phyloP scores from a whole-genome alignment of 2,329 filamentous ascomycete species.

The Paraconiothyrium sp. region DNA sequence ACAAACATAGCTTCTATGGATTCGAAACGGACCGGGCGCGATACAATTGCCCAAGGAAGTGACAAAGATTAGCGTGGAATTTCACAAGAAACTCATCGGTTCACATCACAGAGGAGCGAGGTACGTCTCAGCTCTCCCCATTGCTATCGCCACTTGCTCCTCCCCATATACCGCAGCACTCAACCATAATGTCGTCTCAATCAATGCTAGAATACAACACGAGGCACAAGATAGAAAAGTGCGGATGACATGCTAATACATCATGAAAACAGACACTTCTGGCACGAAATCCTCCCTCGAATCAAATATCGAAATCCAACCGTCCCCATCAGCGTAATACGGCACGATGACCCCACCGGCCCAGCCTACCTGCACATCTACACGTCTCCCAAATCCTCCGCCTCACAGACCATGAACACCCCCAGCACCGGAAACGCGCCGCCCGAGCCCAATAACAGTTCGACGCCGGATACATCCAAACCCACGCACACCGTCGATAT shows the following conservation, averaged over 20 bases:
- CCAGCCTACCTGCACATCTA: conserved; percentile 45
- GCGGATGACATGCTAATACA: not conserved
- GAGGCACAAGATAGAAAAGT: too few relatives aligned
- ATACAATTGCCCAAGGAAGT: conserved; percentile 80
- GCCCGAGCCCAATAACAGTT: conserved; percentile 36
- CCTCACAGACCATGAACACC: conserved; percentile 21
- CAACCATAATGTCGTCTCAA: too few relatives aligned
- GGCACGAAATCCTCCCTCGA: conserved; percentile 80
- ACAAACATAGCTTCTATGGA: conserved; percentile 69
- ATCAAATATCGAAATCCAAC: conserved; percentile 95
- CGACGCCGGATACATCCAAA: conserved; percentile 44
- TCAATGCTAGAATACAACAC: too few relatives aligned
- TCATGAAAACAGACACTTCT: conserved; percentile 76
- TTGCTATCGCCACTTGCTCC: not conserved
- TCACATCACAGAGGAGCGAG: conserved; percentile 77
- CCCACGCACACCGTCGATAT: conserved; percentile 62
- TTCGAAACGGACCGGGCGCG: conserved; percentile 85
- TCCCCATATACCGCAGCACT: too few relatives aligned
- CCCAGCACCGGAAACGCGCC: conserved; percentile 27
- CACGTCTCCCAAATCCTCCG: conserved; percentile 32
- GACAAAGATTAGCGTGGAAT: conserved; percentile 78
- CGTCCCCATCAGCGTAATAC: conserved; percentile 82
- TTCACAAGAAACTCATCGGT: conserved; percentile 65
- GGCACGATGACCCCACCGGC: conserved; percentile 60
- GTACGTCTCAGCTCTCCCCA: conserved; percentile 55